Evolutionary conservation across 176 grass and related monocot species (phyloP), one percentile per base, ranked within the genome.

Genomic region (Carex kokanica): DNA sequence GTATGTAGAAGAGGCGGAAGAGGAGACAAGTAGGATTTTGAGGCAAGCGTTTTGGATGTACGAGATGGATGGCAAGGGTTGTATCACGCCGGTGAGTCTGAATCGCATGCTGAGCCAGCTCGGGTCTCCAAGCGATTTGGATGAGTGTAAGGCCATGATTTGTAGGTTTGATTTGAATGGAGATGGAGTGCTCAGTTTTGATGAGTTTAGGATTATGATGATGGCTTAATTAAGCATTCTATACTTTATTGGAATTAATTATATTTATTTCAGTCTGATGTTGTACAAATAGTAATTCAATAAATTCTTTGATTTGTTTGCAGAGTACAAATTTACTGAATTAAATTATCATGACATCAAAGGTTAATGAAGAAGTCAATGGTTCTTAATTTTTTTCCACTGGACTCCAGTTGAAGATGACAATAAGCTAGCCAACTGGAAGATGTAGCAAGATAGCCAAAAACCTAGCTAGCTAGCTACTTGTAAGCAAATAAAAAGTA

Each of bases 181-280:
- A 40, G 84, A 86, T 67, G 84, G 84, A 5, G 84, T 86, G 6
- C 57, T 86, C 5, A 86, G 60, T 55, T 86, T 86, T 56, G 74
- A 86, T 31, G 84, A 86, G 47, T 86, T 86, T 56, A 78, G 60
- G 47, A 38, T 66, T 55, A 86, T 86, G 84, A 80, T 86, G 84
- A 82, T 82, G 79, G 60, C 58, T 66, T 82, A 27, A 69, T 66
- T 82, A 27, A 69, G 15, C 32, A 74, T 52, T 74, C 27, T 27
- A 27, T 21, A n/a, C 29, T 51, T 25, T 45, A 29, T 29, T 75
- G 71, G 54, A 53, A 75, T 75, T 75, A 27, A 16, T 61, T 61
- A 27, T 27, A 27, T 27, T 27, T 24, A 61, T 71, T 15, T 71
- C 17, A 43, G 67, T 45, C 2, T 45, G 67, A 45, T 71, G 18